Evolutionary conservation across 371 early-diverging fungal genomes (phyloP), one percentile per base, ranked within the genome.

Genomic region (Polyrhizophydium stewartii): DNA sequence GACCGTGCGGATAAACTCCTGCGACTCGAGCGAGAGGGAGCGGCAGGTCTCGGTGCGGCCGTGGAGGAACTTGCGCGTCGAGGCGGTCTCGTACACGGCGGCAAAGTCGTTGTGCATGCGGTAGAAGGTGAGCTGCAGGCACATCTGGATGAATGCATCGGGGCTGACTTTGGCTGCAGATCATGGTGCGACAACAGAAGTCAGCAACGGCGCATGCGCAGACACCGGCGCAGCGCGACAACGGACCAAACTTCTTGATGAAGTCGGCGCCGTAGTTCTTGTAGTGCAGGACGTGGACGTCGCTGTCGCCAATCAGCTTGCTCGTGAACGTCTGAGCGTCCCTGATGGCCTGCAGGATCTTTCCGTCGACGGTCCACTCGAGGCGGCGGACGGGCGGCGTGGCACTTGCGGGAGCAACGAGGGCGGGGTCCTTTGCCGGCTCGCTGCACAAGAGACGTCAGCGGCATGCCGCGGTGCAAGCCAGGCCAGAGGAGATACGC

Each of bases 41-140:
- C 94, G 85, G 43, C 85, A 87, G 0, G 93, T 92, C 65, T 93
- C 95, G 1, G 94, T 94, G 37, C 96, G 83, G 19, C 96, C 95
- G 55, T 84, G 86, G 24, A 82, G 62, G 69, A 83, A 94, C 62
- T 83, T 71, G 35, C 94, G 85, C 0, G 92, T 93, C 25, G 85
- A 79, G 0, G 85, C 92, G 0, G 94, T 88, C 68, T 94, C 94
- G 65, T 94, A 94, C 5, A 90, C 90, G 0, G 91, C 70, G 1
- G 83, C 82, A 27, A 79, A 70, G 25, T 71, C 62, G 12, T 79
- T 71, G 63, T 92, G 89, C 13, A 89, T 60, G 53, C 87, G 86
- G 71, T 83, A 88, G 75, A 88, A 93, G 6, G 90, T 84, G 0
- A 93, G 70, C 72, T 95, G 94, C 30, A 95, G 61, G 0, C 85